phyloP scores from a whole-genome alignment of 2,329 filamentous ascomycete genomes.

The Colletotrichum liaoningense region DNA sequence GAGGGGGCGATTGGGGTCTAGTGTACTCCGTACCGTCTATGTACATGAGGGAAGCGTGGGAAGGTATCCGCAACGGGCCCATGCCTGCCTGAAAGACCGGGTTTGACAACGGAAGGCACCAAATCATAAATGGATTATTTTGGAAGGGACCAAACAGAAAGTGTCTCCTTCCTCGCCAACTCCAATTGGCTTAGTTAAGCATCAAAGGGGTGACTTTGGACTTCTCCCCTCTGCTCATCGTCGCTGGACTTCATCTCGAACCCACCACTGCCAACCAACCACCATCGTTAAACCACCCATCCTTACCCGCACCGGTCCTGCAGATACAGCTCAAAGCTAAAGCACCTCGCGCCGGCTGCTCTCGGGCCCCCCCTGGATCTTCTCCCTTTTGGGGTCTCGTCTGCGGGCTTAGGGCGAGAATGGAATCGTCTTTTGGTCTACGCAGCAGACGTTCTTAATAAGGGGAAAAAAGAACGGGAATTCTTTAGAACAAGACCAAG shows the following conservation, averaged over 20 bases:
- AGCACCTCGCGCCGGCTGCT: neutral
- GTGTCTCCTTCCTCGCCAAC: neutral
- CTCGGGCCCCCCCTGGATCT: neutral
- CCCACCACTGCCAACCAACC: too few species aligned
- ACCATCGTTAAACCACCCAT: neutral
- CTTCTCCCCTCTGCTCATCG: neutral
- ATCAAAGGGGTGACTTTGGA: too few species aligned
- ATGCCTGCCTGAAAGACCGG: constrained; percentile 1
- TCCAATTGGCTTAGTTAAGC: too few species aligned
- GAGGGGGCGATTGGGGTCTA: neutral
- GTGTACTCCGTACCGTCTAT: too few species aligned
- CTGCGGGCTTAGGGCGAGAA: neutral
- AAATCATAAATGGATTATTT: neutral
- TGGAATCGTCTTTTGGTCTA: neutral
- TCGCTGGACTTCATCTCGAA: neutral
- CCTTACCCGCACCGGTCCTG: neutral
- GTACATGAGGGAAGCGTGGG: too few species aligned
- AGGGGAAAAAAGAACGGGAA: neutral
- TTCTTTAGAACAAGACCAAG: neutral
- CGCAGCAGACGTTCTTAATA: neutral
- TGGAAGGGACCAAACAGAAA: neutral
- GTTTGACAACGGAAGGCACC: neutral
- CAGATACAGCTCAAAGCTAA: neutral
- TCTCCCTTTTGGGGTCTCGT: constrained; percentile 8
- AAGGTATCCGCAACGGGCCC: neutral